Conservation (phyloP, 73 alveolate species). For the Tetrahymena thermophila region DNA sequence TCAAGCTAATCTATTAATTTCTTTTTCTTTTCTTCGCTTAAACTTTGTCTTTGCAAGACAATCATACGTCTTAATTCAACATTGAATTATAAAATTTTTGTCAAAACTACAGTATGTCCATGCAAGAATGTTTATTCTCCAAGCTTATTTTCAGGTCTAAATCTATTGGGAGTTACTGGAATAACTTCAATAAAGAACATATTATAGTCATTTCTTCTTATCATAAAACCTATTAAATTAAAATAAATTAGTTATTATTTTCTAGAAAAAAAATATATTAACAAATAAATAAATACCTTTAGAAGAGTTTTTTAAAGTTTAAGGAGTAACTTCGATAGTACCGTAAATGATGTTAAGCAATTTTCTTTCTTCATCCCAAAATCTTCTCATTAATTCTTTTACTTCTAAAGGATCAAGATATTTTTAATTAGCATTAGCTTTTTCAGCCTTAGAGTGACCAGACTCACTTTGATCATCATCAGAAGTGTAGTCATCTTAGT, state of each 20-base stretch:
- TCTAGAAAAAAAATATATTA: not conserved
- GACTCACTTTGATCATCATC: not conserved
- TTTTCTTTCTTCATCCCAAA: constrained; percentile 34
- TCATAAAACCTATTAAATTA: not conserved
- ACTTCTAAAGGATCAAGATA: constrained; percentile 38
- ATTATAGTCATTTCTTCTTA: constrained; percentile 2
- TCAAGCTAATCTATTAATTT: not conserved
- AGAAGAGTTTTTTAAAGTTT: constrained; percentile 8
- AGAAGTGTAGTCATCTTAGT: not conserved
- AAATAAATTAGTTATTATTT: not conserved
- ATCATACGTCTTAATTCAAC: constrained; percentile 31
- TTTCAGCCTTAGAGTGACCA: not conserved
- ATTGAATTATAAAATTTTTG: constrained; percentile 31
- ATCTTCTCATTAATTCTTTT: constrained; percentile 11
- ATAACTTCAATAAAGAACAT: constrained; percentile 35
- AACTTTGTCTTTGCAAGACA: not conserved
- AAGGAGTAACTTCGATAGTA: constrained; percentile 6
- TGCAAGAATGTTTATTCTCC: constrained; percentile 34
- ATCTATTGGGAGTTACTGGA: constrained; percentile 36
- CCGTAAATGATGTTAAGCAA: constrained; percentile 29
- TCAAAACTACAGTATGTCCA: constrained; percentile 38
- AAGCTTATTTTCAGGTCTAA: constrained; percentile 41
- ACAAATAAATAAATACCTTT: not conserved
- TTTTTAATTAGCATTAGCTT: not conserved
- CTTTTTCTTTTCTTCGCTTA: not conserved